phyloP scores from a whole-genome alignment of 257 asterid genomes.

The Scutellaria minor region DNA sequence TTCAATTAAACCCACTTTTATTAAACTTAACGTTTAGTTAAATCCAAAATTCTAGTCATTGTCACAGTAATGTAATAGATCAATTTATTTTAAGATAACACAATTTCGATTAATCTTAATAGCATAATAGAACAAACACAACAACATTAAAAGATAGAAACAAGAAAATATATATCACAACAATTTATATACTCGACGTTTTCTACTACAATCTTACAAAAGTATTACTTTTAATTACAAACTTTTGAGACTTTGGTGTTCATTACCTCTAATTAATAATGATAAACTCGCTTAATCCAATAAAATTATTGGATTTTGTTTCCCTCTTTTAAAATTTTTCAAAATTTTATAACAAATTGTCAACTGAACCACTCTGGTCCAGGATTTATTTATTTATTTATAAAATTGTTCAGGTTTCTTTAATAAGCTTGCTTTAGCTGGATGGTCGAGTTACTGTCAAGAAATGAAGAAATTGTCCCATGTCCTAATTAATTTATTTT shows the following conservation, averaged over 20 bases:
- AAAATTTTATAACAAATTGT: background rate
- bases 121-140: too few relatives aligned
- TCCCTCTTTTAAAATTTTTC: background rate
- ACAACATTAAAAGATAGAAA: too few relatives aligned
- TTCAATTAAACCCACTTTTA: background rate
- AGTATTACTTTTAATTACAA: too few relatives aligned
- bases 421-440: slow-evolving; percentile 27
- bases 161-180: too few relatives aligned
- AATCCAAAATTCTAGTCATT: background rate
- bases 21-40: background rate
- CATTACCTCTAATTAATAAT: too few relatives aligned
- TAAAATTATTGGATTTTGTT: background rate
- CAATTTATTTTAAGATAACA: too few relatives aligned
- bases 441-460: slow-evolving; percentile 29
- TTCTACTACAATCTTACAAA: too few relatives aligned
- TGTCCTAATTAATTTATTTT: background rate
- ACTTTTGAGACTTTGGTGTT: too few relatives aligned
- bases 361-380: slow-evolving; percentile 29
- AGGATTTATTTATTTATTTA: background rate
- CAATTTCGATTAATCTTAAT: too few relatives aligned
- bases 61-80: background rate
- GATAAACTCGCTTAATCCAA: too few relatives aligned
- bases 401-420: background rate
- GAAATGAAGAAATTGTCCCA: slow-evolving; percentile 26
- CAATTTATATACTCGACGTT: too few relatives aligned